Percentiles rank a stretch among this genome's conserved stretches.
Conservation (phyloP, 306 rosid species). For the Vigna radiata region DNA sequence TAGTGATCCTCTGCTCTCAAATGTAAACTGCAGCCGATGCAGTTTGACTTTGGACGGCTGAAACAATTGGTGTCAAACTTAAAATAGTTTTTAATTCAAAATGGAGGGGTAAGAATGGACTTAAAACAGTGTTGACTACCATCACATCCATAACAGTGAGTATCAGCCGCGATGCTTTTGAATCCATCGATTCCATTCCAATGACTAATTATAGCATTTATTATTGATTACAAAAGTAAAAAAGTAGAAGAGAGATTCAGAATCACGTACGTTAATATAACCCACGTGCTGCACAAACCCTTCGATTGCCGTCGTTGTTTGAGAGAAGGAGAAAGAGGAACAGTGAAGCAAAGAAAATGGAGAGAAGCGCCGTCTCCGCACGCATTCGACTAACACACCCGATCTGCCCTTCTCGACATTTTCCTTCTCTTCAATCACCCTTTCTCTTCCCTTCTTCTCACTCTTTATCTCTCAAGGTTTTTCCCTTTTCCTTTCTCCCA, state of each 20-base stretch:
- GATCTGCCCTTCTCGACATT: slow-evolving; percentile 57
- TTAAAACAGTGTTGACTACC: not conserved
- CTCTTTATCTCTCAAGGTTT: slow-evolving; percentile 56
- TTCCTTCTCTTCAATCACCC: slow-evolving; percentile 36
- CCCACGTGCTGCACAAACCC: not conserved
- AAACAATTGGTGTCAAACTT: not conserved
- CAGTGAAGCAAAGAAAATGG: slow-evolving; percentile 56
- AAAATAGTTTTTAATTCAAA: not conserved
- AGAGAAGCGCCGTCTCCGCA: slow-evolving; percentile 64
- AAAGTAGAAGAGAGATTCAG: not conserved
- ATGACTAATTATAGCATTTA: too few relatives aligned
- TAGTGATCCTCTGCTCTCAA: not conserved
- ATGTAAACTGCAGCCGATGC: not conserved
- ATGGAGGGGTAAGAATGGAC: not conserved
- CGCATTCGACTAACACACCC: slow-evolving; percentile 50
- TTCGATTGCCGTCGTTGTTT: not conserved
- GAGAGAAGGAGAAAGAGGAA: too few relatives aligned
- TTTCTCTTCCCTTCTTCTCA: slow-evolving; percentile 43
- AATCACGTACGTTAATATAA: not conserved
- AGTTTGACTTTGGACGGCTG: not conserved
- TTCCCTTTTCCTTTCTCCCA: not conserved
- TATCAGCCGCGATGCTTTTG: not conserved
- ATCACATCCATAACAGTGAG: not conserved
- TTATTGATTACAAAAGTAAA: not conserved
- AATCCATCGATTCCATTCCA: not conserved